Evolutionary conservation across 2,329 filamentous ascomycete species (phyloP).

Genomic region (Phyllosticta paracitricarpa): DNA sequence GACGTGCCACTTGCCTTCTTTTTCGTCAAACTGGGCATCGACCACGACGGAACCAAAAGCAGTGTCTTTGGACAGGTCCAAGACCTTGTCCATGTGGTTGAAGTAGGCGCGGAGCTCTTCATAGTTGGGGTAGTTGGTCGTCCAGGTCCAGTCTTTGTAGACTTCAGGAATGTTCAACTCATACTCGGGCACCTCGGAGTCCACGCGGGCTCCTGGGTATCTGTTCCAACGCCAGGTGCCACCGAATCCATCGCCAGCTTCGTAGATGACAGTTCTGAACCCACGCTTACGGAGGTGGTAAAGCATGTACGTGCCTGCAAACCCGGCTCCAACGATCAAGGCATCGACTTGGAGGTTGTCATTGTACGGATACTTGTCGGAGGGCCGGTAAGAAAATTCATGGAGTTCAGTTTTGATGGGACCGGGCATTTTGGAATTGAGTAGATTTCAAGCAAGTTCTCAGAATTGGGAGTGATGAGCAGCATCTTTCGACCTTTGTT

Average conservation of each 20-base stretch:
- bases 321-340: constrained; percentile 31
- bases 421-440: constrained; percentile 1
- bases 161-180: constrained; percentile 39
- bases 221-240: constrained; percentile 37
- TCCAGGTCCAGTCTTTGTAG: constrained; percentile 45
- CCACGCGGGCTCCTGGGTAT: constrained; percentile 37
- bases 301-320: constrained; percentile 34
- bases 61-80: constrained; percentile 46
- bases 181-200: constrained; percentile 38
- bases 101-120: constrained; percentile 49
- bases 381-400: constrained; percentile 3
- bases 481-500: not conserved
- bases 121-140: constrained; percentile 41
- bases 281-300: constrained; percentile 31
- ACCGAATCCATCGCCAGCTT: constrained; percentile 31
- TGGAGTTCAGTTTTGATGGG: constrained; percentile 7
- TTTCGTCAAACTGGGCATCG: constrained; percentile 41
- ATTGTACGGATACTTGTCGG: constrained; percentile 15
- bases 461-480: not conserved
- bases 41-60: constrained; percentile 48
- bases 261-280: constrained; percentile 30
- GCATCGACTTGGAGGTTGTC: constrained; percentile 28
- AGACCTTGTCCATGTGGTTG: constrained; percentile 46
- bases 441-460: not conserved
- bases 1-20: constrained; percentile 40